phyloP scores from a whole-genome alignment of 2,329 filamentous ascomycete genomes.

The Hypoxylon sp. region DNA sequence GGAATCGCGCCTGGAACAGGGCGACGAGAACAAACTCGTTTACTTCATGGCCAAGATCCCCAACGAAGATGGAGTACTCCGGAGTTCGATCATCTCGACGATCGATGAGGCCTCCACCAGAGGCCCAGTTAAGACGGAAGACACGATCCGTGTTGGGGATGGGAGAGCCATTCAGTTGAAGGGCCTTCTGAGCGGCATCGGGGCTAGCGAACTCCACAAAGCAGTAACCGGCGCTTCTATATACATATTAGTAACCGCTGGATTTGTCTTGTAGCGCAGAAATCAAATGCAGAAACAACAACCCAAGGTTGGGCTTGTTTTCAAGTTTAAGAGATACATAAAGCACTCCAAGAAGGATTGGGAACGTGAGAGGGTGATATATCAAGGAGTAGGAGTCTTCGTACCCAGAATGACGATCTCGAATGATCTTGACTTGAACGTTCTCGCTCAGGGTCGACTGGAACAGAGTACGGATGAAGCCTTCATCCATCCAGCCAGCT shows the following conservation, averaged over 20 bases:
- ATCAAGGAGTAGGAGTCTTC: constrained; percentile 39
- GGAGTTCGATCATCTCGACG: constrained; percentile 96
- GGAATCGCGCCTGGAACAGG: constrained; percentile 96
- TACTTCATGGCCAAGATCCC: constrained; percentile 96
- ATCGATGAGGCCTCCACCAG: constrained; percentile 93
- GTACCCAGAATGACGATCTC: constrained; percentile 98
- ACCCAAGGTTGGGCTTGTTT: not conserved
- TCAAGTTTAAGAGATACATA: not conserved
- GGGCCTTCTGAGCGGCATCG: constrained; percentile 89
- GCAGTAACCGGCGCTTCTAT: constrained; percentile 96
- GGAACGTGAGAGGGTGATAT: not conserved
- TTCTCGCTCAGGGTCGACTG: constrained; percentile 89
- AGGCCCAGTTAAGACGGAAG: constrained; percentile 99
- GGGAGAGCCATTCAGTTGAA: constrained; percentile 87
- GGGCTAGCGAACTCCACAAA: constrained; percentile 93
- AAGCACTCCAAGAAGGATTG: not conserved
- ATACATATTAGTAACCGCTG: constrained; percentile 42
- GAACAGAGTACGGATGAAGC: constrained; percentile 96
- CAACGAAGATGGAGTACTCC: constrained; percentile 97
- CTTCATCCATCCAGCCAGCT: constrained; percentile 99
- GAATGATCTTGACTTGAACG: constrained; percentile 99
- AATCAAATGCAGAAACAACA: not conserved
- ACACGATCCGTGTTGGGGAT: constrained; percentile 95
- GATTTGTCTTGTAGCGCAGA: not conserved
- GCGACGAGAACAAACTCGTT: constrained; percentile 98